Base-by-base conservation (phyloP, 2,329 filamentous ascomycete genomes). In the Hypocrella siamensis region DNA sequence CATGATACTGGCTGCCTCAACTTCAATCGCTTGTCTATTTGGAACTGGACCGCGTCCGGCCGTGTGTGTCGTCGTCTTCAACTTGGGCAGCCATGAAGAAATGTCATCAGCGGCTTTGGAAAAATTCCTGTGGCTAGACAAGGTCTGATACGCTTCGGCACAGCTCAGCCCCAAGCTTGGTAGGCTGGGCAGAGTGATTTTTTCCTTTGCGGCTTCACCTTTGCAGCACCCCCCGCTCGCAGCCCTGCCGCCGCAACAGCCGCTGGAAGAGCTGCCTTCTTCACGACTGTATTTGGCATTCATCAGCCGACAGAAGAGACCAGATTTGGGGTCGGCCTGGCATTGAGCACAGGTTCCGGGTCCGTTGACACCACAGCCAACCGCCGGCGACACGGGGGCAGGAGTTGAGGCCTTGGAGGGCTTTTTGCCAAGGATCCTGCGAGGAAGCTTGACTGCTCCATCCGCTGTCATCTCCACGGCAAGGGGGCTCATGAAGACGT, bases 1-100 rank as follows among this genome's bases (percentile, higher is more conserved):
- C 80, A 86, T 85, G 33, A 86, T 83, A 51, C 79, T 85, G 1
- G 80, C 80, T 6, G 80, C 79, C 54, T 86, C 80, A 12, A 86
- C 79, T 49, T 86, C 80, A 44, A 85, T 74, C 1, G 79, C 74
- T 26, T 67, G 65, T 34, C 60, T 60, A 38, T 57, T 54, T 33
- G 50, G 51, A 33, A 50, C 47, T 31, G 55, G 34, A 19, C 42
- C 44, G 39, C 39, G 45, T 38, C 37, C 27, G 8, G 45, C 42
- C 4, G 37, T 42, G 28, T 55, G 49, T 3, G 65, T 65, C 0
- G 66, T 65, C 14, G 76, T 75, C 46, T 73, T 70, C 12, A 86
- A 66, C 51, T 77, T 77, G 2, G 79, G 79, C 32, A 86, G 58
- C 80, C 80, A 86, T 3, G 70, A 71, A n/a, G 67, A 67, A 35